Conservation (phyloP, 768 basidiomycete species). For the Termitomyces eurrhizus region DNA sequence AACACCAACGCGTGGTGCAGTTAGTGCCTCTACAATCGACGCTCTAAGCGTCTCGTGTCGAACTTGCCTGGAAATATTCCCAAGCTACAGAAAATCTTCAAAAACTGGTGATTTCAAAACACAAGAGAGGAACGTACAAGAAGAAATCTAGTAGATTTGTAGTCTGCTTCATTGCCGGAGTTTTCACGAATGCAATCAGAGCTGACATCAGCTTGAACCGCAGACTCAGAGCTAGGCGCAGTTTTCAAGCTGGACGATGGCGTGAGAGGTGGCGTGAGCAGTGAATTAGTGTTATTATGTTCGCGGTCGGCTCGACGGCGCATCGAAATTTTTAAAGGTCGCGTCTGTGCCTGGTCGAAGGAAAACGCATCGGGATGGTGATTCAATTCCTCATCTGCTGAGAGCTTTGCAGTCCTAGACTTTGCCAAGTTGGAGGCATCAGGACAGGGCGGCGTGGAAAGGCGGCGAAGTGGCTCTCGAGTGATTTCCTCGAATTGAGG, state of each 20-base stretch:
- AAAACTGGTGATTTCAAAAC: neutral
- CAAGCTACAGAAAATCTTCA: constrained; percentile 21
- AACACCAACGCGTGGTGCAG: constrained; percentile 5
- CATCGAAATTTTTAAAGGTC: constrained; percentile 24
- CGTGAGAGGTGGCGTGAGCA: constrained; percentile 68
- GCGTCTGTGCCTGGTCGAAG: constrained; percentile 17
- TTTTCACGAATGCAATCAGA: constrained; percentile 21
- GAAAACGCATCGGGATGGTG: constrained; percentile 16
- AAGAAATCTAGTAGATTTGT: constrained; percentile 31
- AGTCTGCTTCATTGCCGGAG: constrained; percentile 24
- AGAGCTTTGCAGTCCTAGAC: neutral
- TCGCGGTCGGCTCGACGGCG: constrained; percentile 33
- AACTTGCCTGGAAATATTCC: constrained; percentile 31
- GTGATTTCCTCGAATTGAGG: constrained; percentile 26
- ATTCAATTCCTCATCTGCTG: constrained; percentile 1
- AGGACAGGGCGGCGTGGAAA: constrained; percentile 29
- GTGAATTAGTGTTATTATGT: constrained; percentile 27
- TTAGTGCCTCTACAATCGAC: constrained; percentile 23
- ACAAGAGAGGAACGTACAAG: constrained; percentile 22
- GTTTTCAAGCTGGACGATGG: constrained; percentile 55
- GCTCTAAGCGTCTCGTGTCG: constrained; percentile 23
- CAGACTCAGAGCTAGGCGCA: constrained; percentile 29
- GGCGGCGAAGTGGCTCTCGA: constrained; percentile 25
- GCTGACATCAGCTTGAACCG: constrained; percentile 14
- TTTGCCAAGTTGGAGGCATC: constrained; percentile 1